Conservation (phyloP, 306 rosid genomes). For the Inga leiocalycina region DNA sequence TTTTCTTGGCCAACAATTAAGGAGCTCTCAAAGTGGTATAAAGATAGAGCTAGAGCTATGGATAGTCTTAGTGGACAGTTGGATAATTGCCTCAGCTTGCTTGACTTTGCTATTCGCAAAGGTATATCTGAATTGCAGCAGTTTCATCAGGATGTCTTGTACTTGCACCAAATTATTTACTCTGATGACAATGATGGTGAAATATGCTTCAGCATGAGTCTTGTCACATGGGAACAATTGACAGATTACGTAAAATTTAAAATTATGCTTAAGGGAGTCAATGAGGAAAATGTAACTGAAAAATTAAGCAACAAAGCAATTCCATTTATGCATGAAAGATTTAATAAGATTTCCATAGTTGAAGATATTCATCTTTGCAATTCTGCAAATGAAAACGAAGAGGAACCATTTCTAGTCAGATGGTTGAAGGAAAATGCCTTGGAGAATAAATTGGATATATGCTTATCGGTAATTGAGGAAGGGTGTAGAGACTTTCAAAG, state of each 20-base stretch:
- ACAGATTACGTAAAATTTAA: conserved; percentile 80
- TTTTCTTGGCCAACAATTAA: conserved; percentile 77
- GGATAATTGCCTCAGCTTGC: conserved; percentile 79
- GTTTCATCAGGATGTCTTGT: conserved; percentile 69
- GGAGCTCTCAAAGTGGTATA: conserved; percentile 81
- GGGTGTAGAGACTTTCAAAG: conserved; percentile 71
- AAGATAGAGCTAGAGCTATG: conserved; percentile 77
- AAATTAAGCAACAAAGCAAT: conserved; percentile 73
- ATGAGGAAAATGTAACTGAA: conserved; percentile 63
- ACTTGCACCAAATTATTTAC: conserved; percentile 79
- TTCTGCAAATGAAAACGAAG: conserved; percentile 42
- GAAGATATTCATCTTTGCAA: conserved; percentile 37
- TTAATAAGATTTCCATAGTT: conserved; percentile 37
- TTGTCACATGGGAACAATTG: conserved; percentile 72
- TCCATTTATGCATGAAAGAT: conserved; percentile 77
- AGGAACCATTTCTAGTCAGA: conserved; percentile 79
- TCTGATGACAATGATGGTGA: conserved; percentile 62
- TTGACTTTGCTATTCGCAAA: conserved; percentile 75
- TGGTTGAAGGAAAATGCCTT: conserved; percentile 90
- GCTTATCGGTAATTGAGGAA: conserved; percentile 78
- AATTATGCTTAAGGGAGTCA: conserved; percentile 87
- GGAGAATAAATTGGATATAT: conserved; percentile 82
- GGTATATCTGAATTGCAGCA: conserved; percentile 76
- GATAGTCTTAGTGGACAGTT: conserved; percentile 88
- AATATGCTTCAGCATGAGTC: conserved; percentile 54